Evolutionary conservation across 2,329 filamentous ascomycete genomes (phyloP).

Genomic region (Stagonosporopsis rhizophila): DNA sequence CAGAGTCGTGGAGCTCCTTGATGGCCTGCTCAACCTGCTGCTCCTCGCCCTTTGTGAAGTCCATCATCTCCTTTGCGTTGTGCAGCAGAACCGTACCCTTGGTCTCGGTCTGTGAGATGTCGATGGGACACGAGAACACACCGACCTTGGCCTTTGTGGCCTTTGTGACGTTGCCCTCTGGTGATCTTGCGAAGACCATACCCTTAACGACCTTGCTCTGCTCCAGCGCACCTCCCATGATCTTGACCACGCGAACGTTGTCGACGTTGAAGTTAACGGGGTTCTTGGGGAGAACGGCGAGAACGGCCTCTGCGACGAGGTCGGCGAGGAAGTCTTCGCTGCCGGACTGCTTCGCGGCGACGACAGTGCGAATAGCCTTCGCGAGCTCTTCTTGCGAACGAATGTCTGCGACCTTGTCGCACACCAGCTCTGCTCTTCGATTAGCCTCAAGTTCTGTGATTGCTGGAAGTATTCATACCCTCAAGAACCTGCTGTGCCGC

Average conservation of each 20-base stretch:
- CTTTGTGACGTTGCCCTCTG: slow-evolving; percentile 90
- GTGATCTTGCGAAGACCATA: slow-evolving; percentile 97
- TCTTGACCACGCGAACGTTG: slow-evolving; percentile 98
- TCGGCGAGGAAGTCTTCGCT: slow-evolving; percentile 87
- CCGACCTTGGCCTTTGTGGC: slow-evolving; percentile 92
- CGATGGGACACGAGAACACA: slow-evolving; percentile 95
- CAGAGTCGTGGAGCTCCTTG: slow-evolving; percentile 95
- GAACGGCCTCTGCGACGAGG: slow-evolving; percentile 82
- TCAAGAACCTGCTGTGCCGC: slow-evolving; percentile 86
- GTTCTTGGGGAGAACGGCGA: slow-evolving; percentile 94
- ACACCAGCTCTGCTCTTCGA: slow-evolving; percentile 69
- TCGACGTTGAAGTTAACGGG: slow-evolving; percentile 97
- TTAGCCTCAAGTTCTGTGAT: slow-evolving; percentile 22
- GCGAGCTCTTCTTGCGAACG: slow-evolving; percentile 81
- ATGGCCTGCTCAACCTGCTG: slow-evolving; percentile 85
- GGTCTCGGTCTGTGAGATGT: slow-evolving; percentile 95
- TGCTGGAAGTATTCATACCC: slow-evolving; percentile 52
- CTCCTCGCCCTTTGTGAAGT: slow-evolving; percentile 98
- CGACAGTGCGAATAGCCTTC: slow-evolving; percentile 94
- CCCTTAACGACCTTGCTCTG: slow-evolving; percentile 95
- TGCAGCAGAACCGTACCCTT: slow-evolving; percentile 97
- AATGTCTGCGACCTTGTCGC: slow-evolving; percentile 89
- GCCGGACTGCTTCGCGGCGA: slow-evolving; percentile 95
- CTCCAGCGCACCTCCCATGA: slow-evolving; percentile 95
- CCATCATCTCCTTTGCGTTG: slow-evolving; percentile 98